A percentile compares a stretch with the other conserved stretches of the same genome.
Conservation (phyloP, 768 basidiomycete genomes). For the Lentinula edodes region DNA sequence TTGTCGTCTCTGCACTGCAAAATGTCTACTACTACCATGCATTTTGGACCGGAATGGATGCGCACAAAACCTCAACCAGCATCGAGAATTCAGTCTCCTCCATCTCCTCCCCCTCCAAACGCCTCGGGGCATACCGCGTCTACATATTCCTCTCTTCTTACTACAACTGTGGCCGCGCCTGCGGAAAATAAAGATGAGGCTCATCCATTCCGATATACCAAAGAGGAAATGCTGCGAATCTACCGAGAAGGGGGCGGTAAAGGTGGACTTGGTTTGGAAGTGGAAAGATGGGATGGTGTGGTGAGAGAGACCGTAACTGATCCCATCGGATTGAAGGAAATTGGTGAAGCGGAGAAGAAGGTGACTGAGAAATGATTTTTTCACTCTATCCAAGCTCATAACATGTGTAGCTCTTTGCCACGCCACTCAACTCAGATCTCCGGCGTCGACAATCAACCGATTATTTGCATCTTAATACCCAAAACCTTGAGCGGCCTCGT, state of each 20-base stretch:
- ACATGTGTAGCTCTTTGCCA: constrained; percentile 63
- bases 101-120: constrained; percentile 51
- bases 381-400: constrained; percentile 14
- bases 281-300: constrained; percentile 87
- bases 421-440: constrained; percentile 80
- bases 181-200: constrained; percentile 56
- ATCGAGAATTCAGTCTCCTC: constrained; percentile 46
- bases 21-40: constrained; percentile 68
- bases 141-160: constrained; percentile 68
- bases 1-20: constrained; percentile 5
- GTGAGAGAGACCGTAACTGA: constrained; percentile 71
- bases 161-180: constrained; percentile 41
- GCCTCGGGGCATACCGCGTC: constrained; percentile 45
- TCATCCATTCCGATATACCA: constrained; percentile 83
- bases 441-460: constrained; percentile 82
- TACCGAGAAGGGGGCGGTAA: constrained; percentile 76
- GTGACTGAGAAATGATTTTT: constrained; percentile 32
- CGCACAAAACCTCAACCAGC: constrained; percentile 65
- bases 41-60: constrained; percentile 94
- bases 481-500: constrained; percentile 54
- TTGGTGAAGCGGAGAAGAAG: constrained; percentile 84
- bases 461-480: constrained; percentile 52
- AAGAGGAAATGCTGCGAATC: constrained; percentile 78
- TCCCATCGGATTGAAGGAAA: constrained; percentile 73
- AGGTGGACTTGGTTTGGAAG: constrained; percentile 74